phyloP scores from a whole-genome alignment of 176 grass and related monocot genomes.

The Aegilops tauschii region DNA sequence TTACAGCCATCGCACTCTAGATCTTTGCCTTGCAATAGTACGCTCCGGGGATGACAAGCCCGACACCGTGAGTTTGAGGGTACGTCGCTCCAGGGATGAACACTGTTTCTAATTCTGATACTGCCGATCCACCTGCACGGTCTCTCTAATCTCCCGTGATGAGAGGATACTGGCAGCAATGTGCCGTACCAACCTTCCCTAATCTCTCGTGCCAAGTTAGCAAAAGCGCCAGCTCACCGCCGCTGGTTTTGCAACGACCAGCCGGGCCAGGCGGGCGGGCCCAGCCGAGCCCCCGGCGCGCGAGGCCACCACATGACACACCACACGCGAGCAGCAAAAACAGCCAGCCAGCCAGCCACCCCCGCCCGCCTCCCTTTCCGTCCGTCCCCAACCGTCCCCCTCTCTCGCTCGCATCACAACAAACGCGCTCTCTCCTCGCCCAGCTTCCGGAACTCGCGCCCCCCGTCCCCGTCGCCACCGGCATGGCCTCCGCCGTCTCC shows the following conservation, averaged over 20 bases:
- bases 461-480: neutral
- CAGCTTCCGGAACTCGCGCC: slow-evolving; percentile 26
- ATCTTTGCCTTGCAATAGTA: no score
- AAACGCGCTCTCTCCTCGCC: slow-evolving; percentile 12
- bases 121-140: no score
- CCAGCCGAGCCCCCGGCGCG: neutral
- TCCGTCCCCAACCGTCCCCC: slow-evolving; percentile 1
- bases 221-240: neutral
- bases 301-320: neutral
- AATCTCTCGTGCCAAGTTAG: neutral
- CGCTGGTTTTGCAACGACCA: neutral
- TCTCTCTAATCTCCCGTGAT: no score
- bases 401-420: slow-evolving; percentile 11
- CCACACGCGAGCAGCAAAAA: neutral
- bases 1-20: no score
- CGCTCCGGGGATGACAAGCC: no score
- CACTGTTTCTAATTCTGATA: no score
- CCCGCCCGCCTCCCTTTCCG: neutral
- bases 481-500: slow-evolving; percentile 48
- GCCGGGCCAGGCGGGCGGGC: neutral
- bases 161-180: no score
- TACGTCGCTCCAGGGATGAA: no score
- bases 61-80: no score
- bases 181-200: neutral
- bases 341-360: no score